A percentile compares a stretch with the other conserved stretches of the same genome.
Conservation (phyloP, 2,329 filamentous ascomycete genomes). For the Beauveria australis region DNA sequence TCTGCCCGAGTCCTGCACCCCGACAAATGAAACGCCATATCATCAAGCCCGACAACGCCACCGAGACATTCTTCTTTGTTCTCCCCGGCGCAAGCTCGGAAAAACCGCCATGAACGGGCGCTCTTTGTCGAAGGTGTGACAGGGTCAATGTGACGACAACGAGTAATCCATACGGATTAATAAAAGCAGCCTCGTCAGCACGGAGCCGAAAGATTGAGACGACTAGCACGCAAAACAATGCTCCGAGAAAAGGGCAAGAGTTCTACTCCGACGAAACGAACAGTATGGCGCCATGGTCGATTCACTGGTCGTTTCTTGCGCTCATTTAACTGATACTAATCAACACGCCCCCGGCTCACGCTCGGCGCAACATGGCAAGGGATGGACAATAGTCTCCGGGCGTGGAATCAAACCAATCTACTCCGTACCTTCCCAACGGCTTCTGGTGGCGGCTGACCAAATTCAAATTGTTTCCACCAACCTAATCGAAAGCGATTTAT, state of each 20-base stretch:
- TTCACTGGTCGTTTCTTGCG: too few species aligned
- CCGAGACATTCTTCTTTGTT: neutral
- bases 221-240: neutral
- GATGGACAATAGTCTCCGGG: too few species aligned
- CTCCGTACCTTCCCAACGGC: too few species aligned
- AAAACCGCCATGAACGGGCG: neutral
- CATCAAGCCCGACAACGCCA: neutral
- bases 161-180: neutral
- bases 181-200: neutral
- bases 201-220: neutral
- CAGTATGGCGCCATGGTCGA: too few species aligned
- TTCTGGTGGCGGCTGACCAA: neutral
- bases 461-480: neutral
- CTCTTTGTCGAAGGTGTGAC: neutral
- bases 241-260: too few species aligned
- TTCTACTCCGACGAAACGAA: neutral
- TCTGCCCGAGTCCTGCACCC: neutral
- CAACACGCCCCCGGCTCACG: too few species aligned
- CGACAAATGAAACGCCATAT: neutral
- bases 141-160: neutral
- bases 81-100: neutral
- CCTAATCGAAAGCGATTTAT: neutral
- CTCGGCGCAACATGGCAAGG: too few species aligned
- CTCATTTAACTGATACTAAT: too few species aligned
- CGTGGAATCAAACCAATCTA: too few species aligned